phyloP scores from a whole-genome alignment of 1,139 yeast species.

The Debaryomyces subglobosus region DNA sequence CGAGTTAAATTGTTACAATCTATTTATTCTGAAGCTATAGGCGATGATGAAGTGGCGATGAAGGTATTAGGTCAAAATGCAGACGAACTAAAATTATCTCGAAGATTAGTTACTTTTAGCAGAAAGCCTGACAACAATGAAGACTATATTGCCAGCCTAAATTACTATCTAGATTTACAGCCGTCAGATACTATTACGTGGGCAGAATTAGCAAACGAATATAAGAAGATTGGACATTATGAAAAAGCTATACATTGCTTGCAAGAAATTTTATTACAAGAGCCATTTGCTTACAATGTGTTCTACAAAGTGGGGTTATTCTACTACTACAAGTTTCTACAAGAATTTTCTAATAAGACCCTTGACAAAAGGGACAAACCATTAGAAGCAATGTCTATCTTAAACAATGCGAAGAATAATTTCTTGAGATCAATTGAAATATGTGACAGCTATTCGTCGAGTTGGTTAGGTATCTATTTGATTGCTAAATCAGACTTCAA shows the following conservation, averaged over 20 bases:
- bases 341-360: constrained; percentile 17
- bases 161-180: constrained; percentile 51
- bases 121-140: constrained; percentile 24
- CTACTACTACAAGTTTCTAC: constrained; percentile 28
- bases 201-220: constrained; percentile 73
- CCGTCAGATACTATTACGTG: constrained; percentile 80
- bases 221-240: constrained; percentile 61
- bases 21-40: constrained; percentile 58
- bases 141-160: constrained; percentile 53
- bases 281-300: constrained; percentile 74
- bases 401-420: constrained; percentile 50
- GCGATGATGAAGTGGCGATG: constrained; percentile 37
- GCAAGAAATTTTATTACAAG: constrained; percentile 67
- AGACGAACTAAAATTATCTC: constrained; percentile 39
- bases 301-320: constrained; percentile 61
- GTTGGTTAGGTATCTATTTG: constrained; percentile 74
- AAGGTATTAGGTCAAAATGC: constrained; percentile 40
- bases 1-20: constrained; percentile 60
- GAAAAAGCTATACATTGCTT: constrained; percentile 67
- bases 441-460: constrained; percentile 65
- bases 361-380: constrained; percentile 28
- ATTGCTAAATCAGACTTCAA: constrained; percentile 29
- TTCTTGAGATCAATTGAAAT: constrained; percentile 75
- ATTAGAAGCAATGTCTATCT: constrained; percentile 24
- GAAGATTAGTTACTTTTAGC: constrained; percentile 39